Evolutionary conservation across 495 filamentous ascomycete species (phyloP), one percentile per base, ranked within the genome.

Genomic region (Aspergillus funiculosus): DNA sequence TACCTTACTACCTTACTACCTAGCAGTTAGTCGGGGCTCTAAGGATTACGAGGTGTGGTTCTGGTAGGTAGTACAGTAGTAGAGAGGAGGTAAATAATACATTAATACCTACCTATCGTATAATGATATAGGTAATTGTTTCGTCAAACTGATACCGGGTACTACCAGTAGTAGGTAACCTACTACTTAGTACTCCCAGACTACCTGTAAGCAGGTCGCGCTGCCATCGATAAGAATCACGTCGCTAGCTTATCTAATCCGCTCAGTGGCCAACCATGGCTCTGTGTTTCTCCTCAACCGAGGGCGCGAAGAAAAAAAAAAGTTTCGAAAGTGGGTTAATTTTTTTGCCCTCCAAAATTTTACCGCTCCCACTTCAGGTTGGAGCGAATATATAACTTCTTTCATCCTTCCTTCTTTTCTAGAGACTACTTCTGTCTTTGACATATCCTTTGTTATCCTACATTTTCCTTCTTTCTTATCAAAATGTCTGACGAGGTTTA

Each of bases 401-500:
- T 49, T 20, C 46, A 26, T 28, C 31, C 21, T 39, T 55, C 41
- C 46, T 50, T 25, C 44, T 54, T 41, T 29, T 19, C 20, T 10
- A n/a, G n/a, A n/a, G n/a, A n/a, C 32, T 38, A 43, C 40, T 28
- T 40, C 30, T 22, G 51, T 51, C 31, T 26, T 46, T 50, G 46
- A 46, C 36, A 36, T 43, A 15, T 20, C 27, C 11, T 53, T 50
- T 34, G 15, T 11, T 17, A 34, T 39, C 50, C 47, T 35, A 51
- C 49, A 56, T 41, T 53, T 49, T 58, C 50, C 54, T 49, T 49
- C 62, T 31, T 31, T 63, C 67, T 28, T n/a, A 15, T 42, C 34
- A 58, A 39, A 35, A 94, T 96, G 89, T 82, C 87, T 65, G 87
- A 94, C 72, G 89, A 94, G 82, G 85, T 91, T 56, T 98, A 95